phyloP scores from a whole-genome alignment of 1,139 yeast genomes.

The Kurtzmaniella quercitrusa region DNA sequence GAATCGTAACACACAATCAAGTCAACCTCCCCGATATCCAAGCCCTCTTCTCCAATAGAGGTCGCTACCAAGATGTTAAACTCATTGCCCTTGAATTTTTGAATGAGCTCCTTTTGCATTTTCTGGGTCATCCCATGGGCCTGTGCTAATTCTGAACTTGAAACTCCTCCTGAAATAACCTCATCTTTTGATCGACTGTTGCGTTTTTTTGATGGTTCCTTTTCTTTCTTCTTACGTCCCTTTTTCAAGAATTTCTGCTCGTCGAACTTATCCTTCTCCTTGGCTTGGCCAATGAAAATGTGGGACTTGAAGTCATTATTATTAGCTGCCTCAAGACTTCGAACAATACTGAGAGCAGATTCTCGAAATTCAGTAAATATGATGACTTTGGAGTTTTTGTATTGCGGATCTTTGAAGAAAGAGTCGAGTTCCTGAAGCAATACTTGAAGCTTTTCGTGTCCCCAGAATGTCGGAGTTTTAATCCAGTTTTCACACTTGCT shows the following conservation, averaged over 20 bases:
- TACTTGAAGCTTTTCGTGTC: constrained; percentile 76
- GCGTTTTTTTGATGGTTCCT: constrained; percentile 20
- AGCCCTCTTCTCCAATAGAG: constrained; percentile 97
- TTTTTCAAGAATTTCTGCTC: constrained; percentile 43
- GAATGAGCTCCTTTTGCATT: constrained; percentile 67
- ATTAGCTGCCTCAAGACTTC: constrained; percentile 45
- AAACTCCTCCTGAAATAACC: constrained; percentile 16
- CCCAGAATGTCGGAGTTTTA: constrained; percentile 37
- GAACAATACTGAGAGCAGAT: constrained; percentile 82
- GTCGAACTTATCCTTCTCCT: constrained; percentile 58
- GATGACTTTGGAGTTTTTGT: constrained; percentile 63
- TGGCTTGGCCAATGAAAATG: constrained; percentile 83
- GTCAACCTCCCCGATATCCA: constrained; percentile 97
- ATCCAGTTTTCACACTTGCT: constrained; percentile 41
- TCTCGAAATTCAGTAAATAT: constrained; percentile 86
- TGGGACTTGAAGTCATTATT: constrained; percentile 56
- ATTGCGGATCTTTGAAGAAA: constrained; percentile 44
- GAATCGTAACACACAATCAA: constrained; percentile 89
- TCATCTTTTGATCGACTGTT: constrained; percentile 8
- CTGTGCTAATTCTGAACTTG: constrained; percentile 54
- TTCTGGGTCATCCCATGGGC: constrained; percentile 66
- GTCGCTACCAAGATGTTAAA: constrained; percentile 88
- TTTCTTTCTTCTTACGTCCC: constrained; percentile 31
- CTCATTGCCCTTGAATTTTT: constrained; percentile 64
- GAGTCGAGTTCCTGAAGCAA: constrained; percentile 52